Percentiles rank a stretch among this genome's conserved stretches.
phyloP scores from a whole-genome alignment of 306 rosid species.

The Quercus dentata region DNA sequence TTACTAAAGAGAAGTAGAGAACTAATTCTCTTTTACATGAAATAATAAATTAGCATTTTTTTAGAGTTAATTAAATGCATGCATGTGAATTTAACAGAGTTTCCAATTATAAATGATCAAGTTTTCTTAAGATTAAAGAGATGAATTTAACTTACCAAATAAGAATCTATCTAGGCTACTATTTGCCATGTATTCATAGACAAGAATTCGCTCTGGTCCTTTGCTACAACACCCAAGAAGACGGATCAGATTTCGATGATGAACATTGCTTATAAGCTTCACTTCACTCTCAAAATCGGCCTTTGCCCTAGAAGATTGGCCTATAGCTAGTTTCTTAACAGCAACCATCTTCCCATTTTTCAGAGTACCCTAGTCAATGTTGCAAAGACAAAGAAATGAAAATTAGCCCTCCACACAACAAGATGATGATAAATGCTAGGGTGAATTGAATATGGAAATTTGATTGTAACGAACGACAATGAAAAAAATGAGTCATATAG shows the following conservation, averaged over 20 bases:
- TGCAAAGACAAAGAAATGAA: not conserved
- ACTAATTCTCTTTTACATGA: no score
- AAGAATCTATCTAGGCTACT: constrained; percentile 62
- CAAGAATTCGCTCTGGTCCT: constrained; percentile 65
- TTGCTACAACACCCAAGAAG: constrained; percentile 70
- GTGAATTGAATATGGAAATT: not conserved
- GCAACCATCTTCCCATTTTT: constrained; percentile 66
- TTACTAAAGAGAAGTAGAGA: no score
- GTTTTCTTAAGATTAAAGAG: not conserved
- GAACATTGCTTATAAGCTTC: constrained; percentile 67
- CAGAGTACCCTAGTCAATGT: constrained; percentile 52
- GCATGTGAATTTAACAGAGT: not conserved
- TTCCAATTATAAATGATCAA: not conserved
- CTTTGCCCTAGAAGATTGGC: constrained; percentile 41
- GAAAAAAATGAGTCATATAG: not conserved
- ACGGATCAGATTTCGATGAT: constrained; percentile 61
- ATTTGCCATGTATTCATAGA: constrained; percentile 66
- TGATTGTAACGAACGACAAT: not conserved
- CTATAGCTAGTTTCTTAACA: constrained; percentile 52
- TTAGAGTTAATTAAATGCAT: not conserved
- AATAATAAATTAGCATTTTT: no score
- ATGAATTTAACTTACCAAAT: constrained; percentile 42
- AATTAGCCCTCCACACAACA: not conserved
- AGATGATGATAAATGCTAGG: not conserved
- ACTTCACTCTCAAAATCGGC: constrained; percentile 61